phyloP scores from a whole-genome alignment of 2,329 filamentous ascomycete genomes.

The Colletotrichum brevisporum region DNA sequence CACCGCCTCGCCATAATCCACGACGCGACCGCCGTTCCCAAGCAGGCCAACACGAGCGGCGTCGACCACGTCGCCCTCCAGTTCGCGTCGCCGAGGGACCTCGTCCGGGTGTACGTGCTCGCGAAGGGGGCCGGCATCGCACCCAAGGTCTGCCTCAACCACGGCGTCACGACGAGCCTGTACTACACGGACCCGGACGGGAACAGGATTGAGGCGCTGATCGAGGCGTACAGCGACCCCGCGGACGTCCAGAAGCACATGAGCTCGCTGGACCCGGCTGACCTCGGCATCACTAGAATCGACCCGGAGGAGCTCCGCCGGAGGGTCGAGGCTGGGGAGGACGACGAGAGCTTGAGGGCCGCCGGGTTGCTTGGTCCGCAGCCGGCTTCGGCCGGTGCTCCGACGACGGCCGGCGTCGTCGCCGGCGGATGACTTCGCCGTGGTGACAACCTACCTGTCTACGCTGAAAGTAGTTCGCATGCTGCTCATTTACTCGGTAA shows the following conservation, averaged over 20 bases:
- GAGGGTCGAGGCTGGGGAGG: neutral
- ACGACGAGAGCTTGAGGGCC: neutral
- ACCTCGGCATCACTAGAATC: slow-evolving; percentile 43
- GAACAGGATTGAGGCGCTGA: slow-evolving; percentile 61
- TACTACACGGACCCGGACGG: slow-evolving; percentile 65
- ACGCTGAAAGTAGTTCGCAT: too few species aligned
- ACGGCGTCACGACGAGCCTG: slow-evolving; percentile 60
- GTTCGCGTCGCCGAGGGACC: slow-evolving; percentile 51
- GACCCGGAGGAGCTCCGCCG: slow-evolving; percentile 11
- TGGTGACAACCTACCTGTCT: too few species aligned
- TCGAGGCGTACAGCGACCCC: slow-evolving; percentile 56
- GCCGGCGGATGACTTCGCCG: neutral
- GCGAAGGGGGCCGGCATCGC: slow-evolving; percentile 51
- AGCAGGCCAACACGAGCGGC: slow-evolving; percentile 46
- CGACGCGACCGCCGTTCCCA: slow-evolving; percentile 44
- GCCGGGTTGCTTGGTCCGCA: slow-evolving; percentile 6
- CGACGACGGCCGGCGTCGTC: neutral
- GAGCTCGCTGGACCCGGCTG: slow-evolving; percentile 48
- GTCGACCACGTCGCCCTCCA: slow-evolving; percentile 60
- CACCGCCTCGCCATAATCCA: slow-evolving; percentile 59
- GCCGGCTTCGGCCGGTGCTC: neutral
- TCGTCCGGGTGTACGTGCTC: slow-evolving; percentile 53
- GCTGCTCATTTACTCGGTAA: too few species aligned
- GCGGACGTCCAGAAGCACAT: slow-evolving; percentile 57
- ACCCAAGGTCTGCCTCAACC: slow-evolving; percentile 61